Evolutionary conservation across 106 monocot species (phyloP), one percentile per base, ranked within the genome.

Genomic region (Acanthochlamys bracteata): DNA sequence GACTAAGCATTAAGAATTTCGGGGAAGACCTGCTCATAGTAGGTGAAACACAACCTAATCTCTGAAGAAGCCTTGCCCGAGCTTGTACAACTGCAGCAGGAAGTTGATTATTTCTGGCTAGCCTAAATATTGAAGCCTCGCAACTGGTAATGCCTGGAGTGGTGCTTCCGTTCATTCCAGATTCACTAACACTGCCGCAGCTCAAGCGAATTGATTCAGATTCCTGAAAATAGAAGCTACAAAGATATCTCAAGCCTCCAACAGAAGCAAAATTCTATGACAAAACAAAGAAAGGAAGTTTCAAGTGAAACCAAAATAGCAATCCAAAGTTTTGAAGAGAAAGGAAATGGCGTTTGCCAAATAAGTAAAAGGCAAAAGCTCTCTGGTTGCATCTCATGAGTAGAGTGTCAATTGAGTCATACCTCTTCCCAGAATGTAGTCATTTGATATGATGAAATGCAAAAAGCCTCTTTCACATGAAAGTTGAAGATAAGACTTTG

Each of bases 81-180:
- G 87, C 87, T 62, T 80, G 72, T 21, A 80, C 33, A 15, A 83
- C 87, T 55, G 79, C 51, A 65, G 68, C 62, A 15, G 83, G 87
- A 59, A 87, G 83, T 26, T 53, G 69, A 4, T 80, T 60, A 53
- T 51, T 71, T 77, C 75, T 71, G 11, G 20, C 54, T 41, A 65
- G 43, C 45, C 55, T 66, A 59, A 70, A 16, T 0, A 45, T 66
- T 53, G 16, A 69, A 27, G 12, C 59, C 21, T 49, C 20, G 20
- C 24, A 57, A 57, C 14, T 66, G 11, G 42, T 33, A 46, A 19
- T 33, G 25, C 61, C 55, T 15, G 24, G 24, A 46, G 27, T 43
- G 25, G 51, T 75, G 25, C 25, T 40, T 39, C 26, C 71, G 12
- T 51, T 68, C 23, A 72, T 16, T 19, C 60, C 65, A 66, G 60